Base-by-base conservation (phyloP, 108 stramenopile species). In the Halocafeteria seosinensis region DNA sequence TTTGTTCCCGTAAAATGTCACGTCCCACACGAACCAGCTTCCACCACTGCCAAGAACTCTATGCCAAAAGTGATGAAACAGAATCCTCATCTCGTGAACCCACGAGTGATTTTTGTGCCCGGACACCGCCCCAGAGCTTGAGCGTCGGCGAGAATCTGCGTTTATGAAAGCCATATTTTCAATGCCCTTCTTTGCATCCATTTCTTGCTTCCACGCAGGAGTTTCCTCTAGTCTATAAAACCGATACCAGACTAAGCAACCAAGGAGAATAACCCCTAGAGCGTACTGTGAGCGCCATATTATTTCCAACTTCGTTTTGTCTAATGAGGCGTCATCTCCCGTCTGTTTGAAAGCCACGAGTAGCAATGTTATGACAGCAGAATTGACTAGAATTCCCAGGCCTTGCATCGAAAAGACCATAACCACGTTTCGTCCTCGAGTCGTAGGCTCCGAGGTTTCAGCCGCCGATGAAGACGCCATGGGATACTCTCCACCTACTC, bases 401-500 rank as follows among this genome's bases (percentile, higher is more conserved):
- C 79, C 79, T 42, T 79, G 78, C 79, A 80, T 78, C 27, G 72
- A 66, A 34, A 79, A 80, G 30, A 78, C 75, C 0, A 65, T n/a
- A 5, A 62, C 73, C 29, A 78, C 69, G 17, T 24, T 62, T 47
- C 27, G 24, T 8, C 69, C 70, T 23, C 69, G 70, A 38, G 51
- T 32, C 26, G 34, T 24, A 31, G 36, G 23, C 1, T 27, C 28
- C 23, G 13, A 28, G 34, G 36, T 37, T n/a, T 67, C 64, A 30
- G 65, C 12, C 12, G 80, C 64, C 8, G 73, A 68, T 55, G 73
- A 68, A n/a, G 80, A 73, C 6, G 71, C 62, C 11, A 81, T 67
- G 0, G 80, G 80, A 61, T 81, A 81, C 58, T 78, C 81, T 30
- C 81, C 81, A 31, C 81, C 81, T 0, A 78, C 72, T 3, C 81